Evolutionary conservation across 768 basidiomycete genomes (phyloP).

Genomic region (Russula earlei): DNA sequence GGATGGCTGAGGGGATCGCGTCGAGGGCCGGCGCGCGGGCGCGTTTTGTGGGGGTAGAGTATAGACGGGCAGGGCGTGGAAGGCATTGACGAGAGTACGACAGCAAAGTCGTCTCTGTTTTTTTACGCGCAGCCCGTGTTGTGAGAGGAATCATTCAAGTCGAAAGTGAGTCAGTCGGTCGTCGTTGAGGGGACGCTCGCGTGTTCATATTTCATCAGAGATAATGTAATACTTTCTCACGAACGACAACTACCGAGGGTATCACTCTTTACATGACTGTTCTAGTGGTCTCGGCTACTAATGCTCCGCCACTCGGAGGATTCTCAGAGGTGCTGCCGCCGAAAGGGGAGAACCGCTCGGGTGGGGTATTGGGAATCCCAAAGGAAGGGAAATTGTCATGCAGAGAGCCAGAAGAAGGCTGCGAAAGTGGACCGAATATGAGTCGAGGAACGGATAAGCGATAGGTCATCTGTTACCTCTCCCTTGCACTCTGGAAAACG

Average conservation of each 20-base stretch:
- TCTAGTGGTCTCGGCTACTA: no score
- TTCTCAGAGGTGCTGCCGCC: neutral
- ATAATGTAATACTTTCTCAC: conserved; percentile 8
- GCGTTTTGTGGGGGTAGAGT: conserved; percentile 55
- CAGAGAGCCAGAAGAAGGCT: conserved; percentile 36
- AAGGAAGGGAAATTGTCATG: conserved; percentile 69
- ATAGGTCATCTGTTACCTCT: conserved; percentile 43
- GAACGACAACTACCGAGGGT: neutral
- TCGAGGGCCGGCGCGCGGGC: conserved; percentile 42
- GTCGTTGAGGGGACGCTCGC: no score
- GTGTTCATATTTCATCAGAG: no score
- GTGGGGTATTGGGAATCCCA: conserved; percentile 42
- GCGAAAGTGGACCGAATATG: conserved; percentile 8
- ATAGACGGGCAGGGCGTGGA: conserved; percentile 60
- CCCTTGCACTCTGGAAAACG: conserved; percentile 95
- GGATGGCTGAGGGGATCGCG: conserved; percentile 32
- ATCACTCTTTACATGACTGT: no score
- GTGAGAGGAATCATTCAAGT: conserved; percentile 27
- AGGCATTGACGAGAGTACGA: conserved; percentile 57
- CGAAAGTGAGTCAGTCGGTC: neutral
- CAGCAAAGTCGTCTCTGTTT: conserved; percentile 36
- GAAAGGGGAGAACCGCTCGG: conserved; percentile 10
- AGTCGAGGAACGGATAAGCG: no score
- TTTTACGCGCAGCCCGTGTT: conserved; percentile 20
- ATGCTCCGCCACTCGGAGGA: neutral